Evolutionary conservation across 257 asterid species (phyloP), one percentile per base, ranked within the genome.

Genomic region (Verbascum thapsus): DNA sequence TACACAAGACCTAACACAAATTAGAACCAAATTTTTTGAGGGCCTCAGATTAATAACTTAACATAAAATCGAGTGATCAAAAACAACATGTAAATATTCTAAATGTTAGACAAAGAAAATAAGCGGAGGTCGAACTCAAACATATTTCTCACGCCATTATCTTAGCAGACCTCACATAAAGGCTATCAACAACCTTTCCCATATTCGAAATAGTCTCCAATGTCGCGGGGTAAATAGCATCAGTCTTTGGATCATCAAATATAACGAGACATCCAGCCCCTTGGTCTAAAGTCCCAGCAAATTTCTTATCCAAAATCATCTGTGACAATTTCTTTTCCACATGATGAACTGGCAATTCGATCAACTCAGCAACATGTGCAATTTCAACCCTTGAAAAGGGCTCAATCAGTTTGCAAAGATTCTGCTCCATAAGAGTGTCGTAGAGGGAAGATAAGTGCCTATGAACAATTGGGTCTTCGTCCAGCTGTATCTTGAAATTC

Each of bases 171-270:
- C 89, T 83, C 5, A 80, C 78, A 41, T 80, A 83, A 40, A 83
- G 86, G 66, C 89, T 83, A 67, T 83, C 89, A 4, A 83, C 89
- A 52, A 83, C 89, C 81, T 80, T 83, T 13, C 72, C 89, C 86
- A 83, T 83, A 58, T 75, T 83, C 3, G 86, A 61, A 59, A 83
- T 80, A 0, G 90, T 83, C 67, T 83, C 90, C 45, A 83, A 45
- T 0, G 90, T 76, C 0, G 79, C 85, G 3, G 86, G 80, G 52
- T 83, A 83, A 40, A 83, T 78, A 0, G 86, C 90, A 42, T 83
- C 87, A 1, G 85, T 80, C 73, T 83, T 83, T 3, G 86, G 81
- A 71, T 83, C 87, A 22, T 80, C 85, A 18, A 83, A 83, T 57
- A 80, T 80, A 63, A 83, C 63, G 1, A 83, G 63, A 68, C 90